Evolutionary conservation across 257 asterid species (phyloP).

Genomic region (Solanum clarkiae): DNA sequence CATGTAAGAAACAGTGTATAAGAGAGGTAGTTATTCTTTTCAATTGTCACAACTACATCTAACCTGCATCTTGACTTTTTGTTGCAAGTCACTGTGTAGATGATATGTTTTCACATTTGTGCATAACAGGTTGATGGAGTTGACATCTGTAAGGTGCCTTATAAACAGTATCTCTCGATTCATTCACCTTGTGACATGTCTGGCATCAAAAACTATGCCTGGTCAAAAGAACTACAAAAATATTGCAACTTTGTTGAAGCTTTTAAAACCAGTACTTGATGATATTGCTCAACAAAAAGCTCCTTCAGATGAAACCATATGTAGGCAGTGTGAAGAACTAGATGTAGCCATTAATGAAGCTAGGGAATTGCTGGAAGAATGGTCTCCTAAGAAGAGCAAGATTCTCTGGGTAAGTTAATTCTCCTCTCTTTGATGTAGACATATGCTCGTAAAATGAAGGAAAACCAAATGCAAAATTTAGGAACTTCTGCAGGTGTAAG

Average conservation of each 20-base stretch:
- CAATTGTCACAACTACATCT: background rate
- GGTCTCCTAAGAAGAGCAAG: constrained; percentile 91
- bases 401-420: constrained; percentile 48
- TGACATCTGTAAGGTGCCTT: constrained; percentile 64
- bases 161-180: constrained; percentile 80
- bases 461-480: background rate
- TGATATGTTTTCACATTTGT: background rate
- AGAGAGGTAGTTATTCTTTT: background rate
- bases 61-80: background rate
- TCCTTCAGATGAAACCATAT: constrained; percentile 34
- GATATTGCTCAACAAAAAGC: constrained; percentile 29
- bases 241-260: constrained; percentile 49
- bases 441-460: background rate
- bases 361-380: constrained; percentile 77
- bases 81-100: background rate
- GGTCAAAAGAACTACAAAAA: constrained; percentile 49
- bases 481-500: background rate
- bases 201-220: constrained; percentile 45
- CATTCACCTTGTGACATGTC: constrained; percentile 70
- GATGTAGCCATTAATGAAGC: constrained; percentile 73
- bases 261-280: constrained; percentile 65
- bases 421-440: background rate
- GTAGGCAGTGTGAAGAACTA: constrained; percentile 59
- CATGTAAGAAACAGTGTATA: background rate
- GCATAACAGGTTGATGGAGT: constrained; percentile 61